Evolutionary conservation across 2,329 filamentous ascomycete genomes (phyloP), one percentile per base, ranked within the genome.

Genomic region (Calonectria leucothoes): DNA sequence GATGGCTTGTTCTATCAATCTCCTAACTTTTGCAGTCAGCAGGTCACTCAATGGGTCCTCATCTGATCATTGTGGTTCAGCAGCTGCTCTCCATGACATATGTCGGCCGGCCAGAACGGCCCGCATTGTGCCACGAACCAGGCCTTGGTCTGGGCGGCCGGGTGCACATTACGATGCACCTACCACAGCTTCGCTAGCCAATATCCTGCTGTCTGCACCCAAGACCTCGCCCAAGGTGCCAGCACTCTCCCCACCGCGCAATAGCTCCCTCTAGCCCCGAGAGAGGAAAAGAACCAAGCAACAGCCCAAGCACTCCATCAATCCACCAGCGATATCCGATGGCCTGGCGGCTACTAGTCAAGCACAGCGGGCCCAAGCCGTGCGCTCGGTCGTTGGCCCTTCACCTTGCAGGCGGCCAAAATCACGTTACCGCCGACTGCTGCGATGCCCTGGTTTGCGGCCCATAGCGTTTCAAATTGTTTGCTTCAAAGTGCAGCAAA

Each of bases 381-480:
- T 57, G 20, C 49, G 66, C 63, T 55, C 65, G 31, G 49, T 70
- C 66, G 42, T 75, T 65, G 42, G 49, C 57, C 59, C 27, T 69
- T 70, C 72, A 69, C 71, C 73, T 76, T 77, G 75, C 78, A 79
- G 78, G 55, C 71, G 72, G 66, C 49, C 20, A 15, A 69, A 48
- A 71, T 80, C 78, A 80, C 78, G 78, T 80, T 80, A 80, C 74
- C 68, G 45, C n/a, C n/a, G 48, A 66, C 37, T 45, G 48, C 71
- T 78, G 59, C 35, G 29, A 48, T 35, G 17, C 48, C 20, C 31
- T 31, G 8, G 17, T 17, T 27, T 71, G 31, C 23, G 17, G 55
- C 63, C 29, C 35, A 42, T 59, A 15, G 23, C 11, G 39, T 23
- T 42, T 49, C 33, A 29, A 27, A 27, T 48, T 39, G 57, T 65